These are phyloP conservation scores for Claviceps paspali DNA, from an alignment of 2,329 filamentous ascomycete genomes.

Conservation along the genomic window DNA sequence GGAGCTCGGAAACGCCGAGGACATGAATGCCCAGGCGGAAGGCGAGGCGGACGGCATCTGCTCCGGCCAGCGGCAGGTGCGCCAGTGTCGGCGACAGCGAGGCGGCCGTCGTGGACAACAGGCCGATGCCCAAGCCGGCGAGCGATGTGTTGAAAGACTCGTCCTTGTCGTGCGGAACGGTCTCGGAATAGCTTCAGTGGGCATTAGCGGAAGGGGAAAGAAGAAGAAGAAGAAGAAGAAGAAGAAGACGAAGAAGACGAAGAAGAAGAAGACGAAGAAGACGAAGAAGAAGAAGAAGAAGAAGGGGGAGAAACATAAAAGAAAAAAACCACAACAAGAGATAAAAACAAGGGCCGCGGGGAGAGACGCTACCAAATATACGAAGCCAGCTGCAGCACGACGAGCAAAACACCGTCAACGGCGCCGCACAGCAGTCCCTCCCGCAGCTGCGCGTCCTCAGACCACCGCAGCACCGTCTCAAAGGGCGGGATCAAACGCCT, in stretches of 20 bases:
- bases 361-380: slow-evolving; percentile 25
- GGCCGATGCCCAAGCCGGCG: slow-evolving; percentile 28
- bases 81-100: slow-evolving; percentile 22
- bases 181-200: background rate
- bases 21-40: slow-evolving; percentile 32
- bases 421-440: slow-evolving; percentile 25
- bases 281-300: background rate
- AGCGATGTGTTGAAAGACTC: slow-evolving; percentile 9
- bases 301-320: background rate
- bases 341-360: no score
- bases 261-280: background rate
- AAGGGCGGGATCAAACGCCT: slow-evolving; percentile 20
- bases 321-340: no score
- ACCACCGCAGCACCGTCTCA: slow-evolving; percentile 19
- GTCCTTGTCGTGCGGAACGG: background rate
- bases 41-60: slow-evolving; percentile 24
- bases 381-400: slow-evolving; percentile 22
- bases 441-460: slow-evolving; percentile 20
- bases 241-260: no score
- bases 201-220: background rate
- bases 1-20: slow-evolving; percentile 23
- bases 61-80: slow-evolving; percentile 25
- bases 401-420: slow-evolving; percentile 28
- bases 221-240: background rate
- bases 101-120: slow-evolving; percentile 26